Evolutionary conservation across 164 flowering plant genomes (phyloP), one percentile per base, ranked within the genome.

Genomic region (Liriodendron chinense): DNA sequence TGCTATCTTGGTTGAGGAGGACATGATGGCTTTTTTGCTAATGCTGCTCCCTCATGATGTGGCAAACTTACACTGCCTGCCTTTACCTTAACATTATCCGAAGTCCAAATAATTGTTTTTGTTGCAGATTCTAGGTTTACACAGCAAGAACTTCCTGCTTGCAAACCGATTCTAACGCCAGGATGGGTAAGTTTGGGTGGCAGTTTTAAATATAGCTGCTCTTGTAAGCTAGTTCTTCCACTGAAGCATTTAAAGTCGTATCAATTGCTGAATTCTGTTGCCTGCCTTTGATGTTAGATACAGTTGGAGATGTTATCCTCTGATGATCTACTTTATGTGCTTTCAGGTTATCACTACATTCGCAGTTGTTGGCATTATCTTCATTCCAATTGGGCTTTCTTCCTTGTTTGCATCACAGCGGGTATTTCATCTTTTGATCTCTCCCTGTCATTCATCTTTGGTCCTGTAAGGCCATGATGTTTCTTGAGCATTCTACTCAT

Each of bases 91-190:
- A 53, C 13, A 53, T 12, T 53, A 53, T 53, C 59, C 9, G 59
- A 53, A 53, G 18, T 53, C 59, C 59, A 53, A 16, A 53, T 26
- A 24, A 24, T 24, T 26, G 24, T 77, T 7, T 49, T 65, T 72
- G 28, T 76, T 83, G 76, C 89, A 94, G 98, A 92, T 89, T 91
- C 97, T 18, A 90, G 82, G 83, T 94, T 94, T 77, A 86, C 95
- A 1, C 98, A 94, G 72, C 98, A 94, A 85, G 97, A 93, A 77
- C 97, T 94, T 82, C 94, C 96, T 20, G 98, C 97, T 63, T 94
- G 94, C 86, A 93, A 94, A 71, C 97, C 97, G 25, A 92, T 94
- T 80, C 79, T 94, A 61, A 93, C 98, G 47, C 97, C 97, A 12
- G 88, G 89, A 86, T 87, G 90, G 97, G 98, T 94, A 85, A 67